Evolutionary conservation across 192 early-diverging fungal genomes (phyloP).

Genomic region (Irineochytrium annulatum): DNA sequence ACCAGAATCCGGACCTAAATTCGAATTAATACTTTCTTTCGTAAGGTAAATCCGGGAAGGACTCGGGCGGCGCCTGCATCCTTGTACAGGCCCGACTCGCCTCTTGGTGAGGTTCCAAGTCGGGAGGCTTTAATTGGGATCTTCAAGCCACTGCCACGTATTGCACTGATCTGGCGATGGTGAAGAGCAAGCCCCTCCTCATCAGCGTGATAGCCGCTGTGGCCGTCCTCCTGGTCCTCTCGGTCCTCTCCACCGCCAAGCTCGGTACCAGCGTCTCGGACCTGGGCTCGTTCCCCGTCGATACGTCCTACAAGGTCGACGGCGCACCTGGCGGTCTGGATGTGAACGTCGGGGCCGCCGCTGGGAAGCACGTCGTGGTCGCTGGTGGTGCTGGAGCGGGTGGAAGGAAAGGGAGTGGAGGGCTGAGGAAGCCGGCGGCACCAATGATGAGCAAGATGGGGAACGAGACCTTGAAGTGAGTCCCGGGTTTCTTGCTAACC

Average conservation of each 20-base stretch:
- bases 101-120: too few species aligned
- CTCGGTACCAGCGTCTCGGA: not conserved
- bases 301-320: not conserved
- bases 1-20: too few species aligned
- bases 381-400: not conserved
- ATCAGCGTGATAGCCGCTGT: not conserved
- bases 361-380: not conserved
- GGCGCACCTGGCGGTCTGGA: not conserved
- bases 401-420: not conserved
- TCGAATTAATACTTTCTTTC: too few species aligned
- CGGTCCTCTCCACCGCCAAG: not conserved
- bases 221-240: not conserved
- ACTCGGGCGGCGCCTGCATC: too few species aligned
- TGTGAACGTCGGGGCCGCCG: not conserved
- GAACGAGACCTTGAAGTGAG: slow-evolving; percentile 60
- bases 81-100: too few species aligned
- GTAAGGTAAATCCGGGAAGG: too few species aligned
- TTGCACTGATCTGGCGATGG: too few species aligned
- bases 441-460: slow-evolving; percentile 68
- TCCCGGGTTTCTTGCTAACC: not conserved
- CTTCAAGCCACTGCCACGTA: too few species aligned
- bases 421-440: slow-evolving; percentile 21
- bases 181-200: too few species aligned
- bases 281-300: not conserved
- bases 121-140: too few species aligned